Evolutionary conservation across 208 protist species (phyloP).

Genomic region (Leishmania guyanensis): DNA sequence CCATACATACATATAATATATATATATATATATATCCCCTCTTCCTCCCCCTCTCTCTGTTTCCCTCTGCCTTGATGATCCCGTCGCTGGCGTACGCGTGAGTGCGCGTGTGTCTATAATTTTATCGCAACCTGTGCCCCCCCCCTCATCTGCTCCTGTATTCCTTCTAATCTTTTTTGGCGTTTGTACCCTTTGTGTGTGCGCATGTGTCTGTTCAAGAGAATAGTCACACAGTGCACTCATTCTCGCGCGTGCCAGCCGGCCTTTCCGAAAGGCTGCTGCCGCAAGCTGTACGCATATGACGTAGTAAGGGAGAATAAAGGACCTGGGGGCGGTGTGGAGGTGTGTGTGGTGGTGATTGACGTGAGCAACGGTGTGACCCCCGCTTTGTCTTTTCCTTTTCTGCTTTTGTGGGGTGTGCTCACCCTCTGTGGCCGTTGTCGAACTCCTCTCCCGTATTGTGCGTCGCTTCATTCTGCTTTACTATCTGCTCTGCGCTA

Average conservation of each 20-base stretch:
- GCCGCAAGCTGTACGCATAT: neutral
- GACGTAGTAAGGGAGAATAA: neutral
- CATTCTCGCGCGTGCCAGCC: neutral
- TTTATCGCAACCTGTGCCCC: neutral
- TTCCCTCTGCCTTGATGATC: slow-evolving; percentile 3
- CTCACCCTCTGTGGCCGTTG: neutral
- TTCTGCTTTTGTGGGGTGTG: neutral
- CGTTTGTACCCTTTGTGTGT: neutral
- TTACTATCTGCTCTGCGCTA: neutral
- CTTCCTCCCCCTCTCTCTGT: neutral
- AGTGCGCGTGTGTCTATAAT: neutral
- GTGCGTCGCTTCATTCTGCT: neutral
- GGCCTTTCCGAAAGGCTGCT: neutral
- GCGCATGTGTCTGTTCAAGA: neutral
- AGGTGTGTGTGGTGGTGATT: neutral
- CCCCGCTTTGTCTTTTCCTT: neutral
- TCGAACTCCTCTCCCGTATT: neutral
- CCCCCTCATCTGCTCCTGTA: slow-evolving; percentile 3
- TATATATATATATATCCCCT: neutral
- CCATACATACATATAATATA: neutral
- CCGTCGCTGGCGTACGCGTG: neutral
- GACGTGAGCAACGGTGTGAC: neutral
- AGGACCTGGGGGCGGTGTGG: neutral
- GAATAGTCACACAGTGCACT: neutral
- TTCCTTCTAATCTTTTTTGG: slow-evolving; percentile 14